Evolutionary conservation across 805 yeast genomes (phyloP).

Genomic region (Blastobotrys muscicola): DNA sequence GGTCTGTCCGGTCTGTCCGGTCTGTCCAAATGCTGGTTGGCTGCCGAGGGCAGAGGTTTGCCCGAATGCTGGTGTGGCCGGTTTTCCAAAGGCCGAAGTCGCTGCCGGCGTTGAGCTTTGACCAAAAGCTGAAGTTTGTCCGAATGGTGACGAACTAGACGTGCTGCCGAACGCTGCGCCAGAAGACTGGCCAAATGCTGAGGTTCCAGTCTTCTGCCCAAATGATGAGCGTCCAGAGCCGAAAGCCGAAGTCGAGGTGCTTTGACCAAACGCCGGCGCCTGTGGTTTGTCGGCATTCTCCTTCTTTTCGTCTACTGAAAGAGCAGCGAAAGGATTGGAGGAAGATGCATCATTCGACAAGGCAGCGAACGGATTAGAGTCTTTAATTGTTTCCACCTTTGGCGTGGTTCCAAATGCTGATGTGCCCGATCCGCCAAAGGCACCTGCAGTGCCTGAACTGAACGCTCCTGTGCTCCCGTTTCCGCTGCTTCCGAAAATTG

Average conservation of each 20-base stretch:
- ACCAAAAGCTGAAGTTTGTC: conserved; percentile 2
- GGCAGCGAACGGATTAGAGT: neutral
- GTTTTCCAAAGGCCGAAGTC: neutral
- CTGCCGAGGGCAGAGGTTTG: conserved; percentile 1
- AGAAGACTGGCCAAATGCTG: too few species aligned
- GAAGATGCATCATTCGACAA: neutral
- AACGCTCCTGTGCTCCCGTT: too few species aligned
- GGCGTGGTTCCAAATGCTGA: neutral
- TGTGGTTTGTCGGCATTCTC: conserved; percentile 2
- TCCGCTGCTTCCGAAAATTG: neutral
- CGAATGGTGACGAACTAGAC: conserved; percentile 1
- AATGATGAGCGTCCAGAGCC: conserved; percentile 13
- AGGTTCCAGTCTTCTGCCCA: conserved; percentile 5
- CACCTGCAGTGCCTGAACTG: too few species aligned
- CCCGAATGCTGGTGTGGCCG: neutral
- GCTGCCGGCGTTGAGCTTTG: neutral
- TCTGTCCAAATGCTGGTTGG: neutral
- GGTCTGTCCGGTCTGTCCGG: neutral
- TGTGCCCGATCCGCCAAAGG: neutral
- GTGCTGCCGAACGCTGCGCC: conserved; percentile 3
- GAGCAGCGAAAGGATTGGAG: conserved; percentile 4
- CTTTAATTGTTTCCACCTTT: neutral
- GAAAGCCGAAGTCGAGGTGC: conserved; percentile 10
- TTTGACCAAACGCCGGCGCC: neutral
- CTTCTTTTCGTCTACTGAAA: neutral